Conservation (phyloP, 805 yeast genomes). For the Pichia heedii region DNA sequence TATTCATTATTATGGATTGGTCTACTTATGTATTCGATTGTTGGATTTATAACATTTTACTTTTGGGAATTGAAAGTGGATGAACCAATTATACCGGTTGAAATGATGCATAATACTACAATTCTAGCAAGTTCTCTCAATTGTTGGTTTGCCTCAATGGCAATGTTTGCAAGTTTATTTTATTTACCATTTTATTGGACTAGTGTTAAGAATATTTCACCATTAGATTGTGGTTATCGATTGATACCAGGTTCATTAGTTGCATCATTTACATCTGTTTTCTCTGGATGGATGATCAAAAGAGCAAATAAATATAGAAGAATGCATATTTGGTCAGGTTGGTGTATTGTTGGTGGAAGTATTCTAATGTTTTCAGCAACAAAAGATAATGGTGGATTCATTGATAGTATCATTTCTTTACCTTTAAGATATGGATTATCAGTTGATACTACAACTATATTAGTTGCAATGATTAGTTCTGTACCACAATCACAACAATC, state of each 20-base stretch:
- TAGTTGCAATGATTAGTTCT: slow-evolving; percentile 68
- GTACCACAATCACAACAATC: slow-evolving; percentile 68
- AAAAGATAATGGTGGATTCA: slow-evolving; percentile 15
- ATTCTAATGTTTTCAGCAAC: slow-evolving; percentile 22
- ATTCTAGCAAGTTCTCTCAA: slow-evolving; percentile 56
- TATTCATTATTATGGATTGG: slow-evolving; percentile 34
- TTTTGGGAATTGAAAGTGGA: slow-evolving; percentile 12
- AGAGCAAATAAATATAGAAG: slow-evolving; percentile 55
- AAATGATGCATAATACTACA: slow-evolving; percentile 48
- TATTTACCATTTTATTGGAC: slow-evolving; percentile 60
- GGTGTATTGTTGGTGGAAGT: slow-evolving; percentile 44
- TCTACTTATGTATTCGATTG: slow-evolving; percentile 4
- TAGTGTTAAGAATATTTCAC: slow-evolving; percentile 20
- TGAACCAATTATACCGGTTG: slow-evolving; percentile 63
- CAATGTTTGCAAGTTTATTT: slow-evolving; percentile 51
- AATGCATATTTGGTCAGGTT: slow-evolving; percentile 28
- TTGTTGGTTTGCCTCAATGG: slow-evolving; percentile 66
- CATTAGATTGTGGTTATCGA: slow-evolving; percentile 31
- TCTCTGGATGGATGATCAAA: slow-evolving; percentile 59
- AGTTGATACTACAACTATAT: slow-evolving; percentile 56
- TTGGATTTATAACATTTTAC: slow-evolving; percentile 13
- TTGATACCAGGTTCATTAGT: slow-evolving; percentile 54
- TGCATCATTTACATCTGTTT: slow-evolving; percentile 57
- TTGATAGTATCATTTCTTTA: slow-evolving; percentile 37
- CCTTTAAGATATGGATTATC: slow-evolving; percentile 63